Evolutionary conservation across 2,329 filamentous ascomycete species (phyloP), one percentile per base, ranked within the genome.

Genomic region (Aspergillus arachidicola): DNA sequence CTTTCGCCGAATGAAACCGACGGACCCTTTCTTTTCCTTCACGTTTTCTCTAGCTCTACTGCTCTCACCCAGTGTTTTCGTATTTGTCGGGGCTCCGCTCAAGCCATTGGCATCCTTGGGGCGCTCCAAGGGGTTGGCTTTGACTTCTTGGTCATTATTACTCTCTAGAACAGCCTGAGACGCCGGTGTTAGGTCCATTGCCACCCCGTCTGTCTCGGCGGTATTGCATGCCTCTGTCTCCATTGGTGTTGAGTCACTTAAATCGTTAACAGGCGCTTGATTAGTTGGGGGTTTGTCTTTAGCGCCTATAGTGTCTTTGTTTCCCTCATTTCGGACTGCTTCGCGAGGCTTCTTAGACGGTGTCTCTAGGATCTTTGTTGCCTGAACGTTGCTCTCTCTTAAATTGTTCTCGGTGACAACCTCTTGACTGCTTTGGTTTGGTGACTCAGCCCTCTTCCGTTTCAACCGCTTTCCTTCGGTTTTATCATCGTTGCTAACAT

Each of bases 1-100:
- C 21, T 81, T 81, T 58, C 77, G 80, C 34, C 84, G 80, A 45
- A 82, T 73, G 53, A 80, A 70, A 26, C 75, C 75, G 45, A 84
- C 73, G 2, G 79, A 81, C 12, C 84, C 84, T 32, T 55, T 55
- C 77, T 78, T 59, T 69, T 73, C 57, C 66, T 77, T 53, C 64
- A 50, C 45, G 41, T 57, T 60, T 58, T 67, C 66, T 28, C 21
- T 21, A 23, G 36, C 58, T 58, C 59, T 53, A 26, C 32, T 45
- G 41, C 14, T 50, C 48, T 46, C 53, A 46, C 61, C 60, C 36
- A 60, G 43, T 19, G 54, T 61, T 6, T 62, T 60, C 9, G 57
- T 58, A n/a, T 14, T 23, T 12, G 23, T 19, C 4, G 60, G 55
- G 23, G 56, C 59, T 19, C 54, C 45, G n/a, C 34, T 36, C n/a